phyloP scores from a whole-genome alignment of 2,329 filamentous ascomycete species.

The Westerdykella ornata region DNA sequence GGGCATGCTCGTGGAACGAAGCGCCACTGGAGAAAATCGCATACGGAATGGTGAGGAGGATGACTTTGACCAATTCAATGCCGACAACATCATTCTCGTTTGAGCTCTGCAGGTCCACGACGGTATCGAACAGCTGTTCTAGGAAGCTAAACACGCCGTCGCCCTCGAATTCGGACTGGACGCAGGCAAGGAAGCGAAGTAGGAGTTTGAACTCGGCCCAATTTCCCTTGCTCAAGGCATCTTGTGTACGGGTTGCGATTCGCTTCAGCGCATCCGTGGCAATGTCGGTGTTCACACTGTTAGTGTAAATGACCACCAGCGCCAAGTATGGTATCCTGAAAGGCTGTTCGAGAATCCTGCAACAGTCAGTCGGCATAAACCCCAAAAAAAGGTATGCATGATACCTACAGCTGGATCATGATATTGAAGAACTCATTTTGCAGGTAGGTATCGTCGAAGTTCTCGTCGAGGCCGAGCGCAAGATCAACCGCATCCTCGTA shows the following conservation, averaged over 20 bases:
- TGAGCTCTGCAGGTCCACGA: conserved; percentile 87
- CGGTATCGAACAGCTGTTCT: conserved; percentile 82
- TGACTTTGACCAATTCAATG: conserved; percentile 90
- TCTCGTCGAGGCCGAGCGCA: conserved; percentile 64
- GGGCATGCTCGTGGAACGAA: conserved; percentile 57
- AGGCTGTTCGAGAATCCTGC: conserved; percentile 73
- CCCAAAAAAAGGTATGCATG: not conserved
- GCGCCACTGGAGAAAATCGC: conserved; percentile 48
- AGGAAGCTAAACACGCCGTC: conserved; percentile 80
- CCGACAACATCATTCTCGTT: conserved; percentile 79
- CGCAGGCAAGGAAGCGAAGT: conserved; percentile 79
- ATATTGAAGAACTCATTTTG: conserved; percentile 67
- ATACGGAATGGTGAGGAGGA: conserved; percentile 90
- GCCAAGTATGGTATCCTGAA: conserved; percentile 96
- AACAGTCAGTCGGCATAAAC: conserved; percentile 9
- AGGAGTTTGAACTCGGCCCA: conserved; percentile 91
- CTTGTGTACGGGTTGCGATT: conserved; percentile 56
- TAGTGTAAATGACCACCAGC: conserved; percentile 71
- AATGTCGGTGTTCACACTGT: conserved; percentile 69
- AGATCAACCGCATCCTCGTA: conserved; percentile 35
- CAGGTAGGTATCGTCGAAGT: conserved; percentile 70
- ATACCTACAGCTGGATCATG: conserved; percentile 61
- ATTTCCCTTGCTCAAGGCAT: conserved; percentile 61
- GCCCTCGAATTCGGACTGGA: conserved; percentile 72
- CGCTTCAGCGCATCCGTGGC: conserved; percentile 62